Percentiles rank a stretch among this genome's conserved stretches.
These are phyloP conservation scores for Hypoxylon rubiginosum DNA, from an alignment of 2,329 filamentous ascomycete species.

Conservation along the genomic window DNA sequence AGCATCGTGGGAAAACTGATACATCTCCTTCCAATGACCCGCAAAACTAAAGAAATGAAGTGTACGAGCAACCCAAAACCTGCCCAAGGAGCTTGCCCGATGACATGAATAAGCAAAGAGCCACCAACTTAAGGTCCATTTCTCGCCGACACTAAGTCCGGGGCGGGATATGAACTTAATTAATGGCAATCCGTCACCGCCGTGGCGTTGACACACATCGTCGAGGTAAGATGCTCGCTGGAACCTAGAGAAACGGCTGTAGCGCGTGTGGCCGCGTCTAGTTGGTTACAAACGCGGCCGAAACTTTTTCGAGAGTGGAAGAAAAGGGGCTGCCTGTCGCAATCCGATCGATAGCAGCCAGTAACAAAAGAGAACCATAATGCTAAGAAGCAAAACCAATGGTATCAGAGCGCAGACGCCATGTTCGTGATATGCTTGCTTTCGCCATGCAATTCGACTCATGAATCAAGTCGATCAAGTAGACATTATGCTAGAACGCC, in stretches of 20 bases:
- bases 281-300: slow-evolving; percentile 20
- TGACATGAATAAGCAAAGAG: slow-evolving; percentile 33
- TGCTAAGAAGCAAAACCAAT: slow-evolving; percentile 53
- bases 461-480: slow-evolving; percentile 52
- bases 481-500: slow-evolving; percentile 56
- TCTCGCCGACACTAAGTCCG: slow-evolving; percentile 2
- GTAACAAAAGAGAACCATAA: slow-evolving; percentile 52
- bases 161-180: slow-evolving; percentile 10
- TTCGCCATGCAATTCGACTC: slow-evolving; percentile 55
- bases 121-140: slow-evolving; percentile 13
- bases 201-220: slow-evolving; percentile 17
- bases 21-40: slow-evolving; percentile 29
- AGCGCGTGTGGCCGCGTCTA: slow-evolving; percentile 19
- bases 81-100: slow-evolving; percentile 36
- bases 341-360: slow-evolving; percentile 32
- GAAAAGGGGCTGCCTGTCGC: slow-evolving; percentile 30
- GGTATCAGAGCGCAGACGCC: slow-evolving; percentile 57
- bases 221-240: slow-evolving; percentile 1
- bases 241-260: slow-evolving; percentile 14
- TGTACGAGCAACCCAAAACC: slow-evolving; percentile 38
- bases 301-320: slow-evolving; percentile 23
- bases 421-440: slow-evolving; percentile 56
- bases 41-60: slow-evolving; percentile 43
- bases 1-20: slow-evolving; percentile 28
- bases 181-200: slow-evolving; percentile 20